Evolutionary conservation across 2,329 filamentous ascomycete species (phyloP).

Genomic region (Pyrenophora teres): DNA sequence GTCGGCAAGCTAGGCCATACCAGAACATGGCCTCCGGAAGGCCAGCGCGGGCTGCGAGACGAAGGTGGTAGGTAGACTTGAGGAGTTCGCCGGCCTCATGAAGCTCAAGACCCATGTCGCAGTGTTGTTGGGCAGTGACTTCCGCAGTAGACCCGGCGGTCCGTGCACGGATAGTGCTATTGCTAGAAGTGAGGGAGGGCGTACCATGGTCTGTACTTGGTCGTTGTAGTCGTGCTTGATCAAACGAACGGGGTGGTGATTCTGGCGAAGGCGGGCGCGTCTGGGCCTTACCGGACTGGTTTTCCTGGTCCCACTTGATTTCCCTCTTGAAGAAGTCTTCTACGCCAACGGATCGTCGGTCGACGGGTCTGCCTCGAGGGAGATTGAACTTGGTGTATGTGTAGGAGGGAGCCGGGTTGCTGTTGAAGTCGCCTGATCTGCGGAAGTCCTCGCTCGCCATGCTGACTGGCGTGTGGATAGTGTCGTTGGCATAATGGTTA

Average conservation of each 20-base stretch:
- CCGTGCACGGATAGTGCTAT: conserved; percentile 53
- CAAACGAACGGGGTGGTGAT: conserved; percentile 47
- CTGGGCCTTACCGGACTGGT: conserved; percentile 41
- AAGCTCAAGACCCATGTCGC: conserved; percentile 85
- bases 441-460: conserved; percentile 72
- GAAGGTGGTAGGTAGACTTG: conserved; percentile 94
- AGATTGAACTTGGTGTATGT: conserved; percentile 84
- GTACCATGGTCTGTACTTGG: conserved; percentile 25
- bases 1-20: conserved; percentile 90
- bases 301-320: conserved; percentile 65
- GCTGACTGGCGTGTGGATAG: conserved; percentile 70
- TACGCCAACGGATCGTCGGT: conserved; percentile 58
- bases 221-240: conserved; percentile 28
- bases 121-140: conserved; percentile 83
- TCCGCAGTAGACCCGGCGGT: conserved; percentile 57
- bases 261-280: conserved; percentile 46
- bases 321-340: conserved; percentile 52
- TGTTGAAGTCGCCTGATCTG: conserved; percentile 57
- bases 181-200: conserved; percentile 49
- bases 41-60: conserved; percentile 82
- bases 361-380: conserved; percentile 78
- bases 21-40: conserved; percentile 94
- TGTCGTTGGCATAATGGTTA: conserved; percentile 67
- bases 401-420: conserved; percentile 69
- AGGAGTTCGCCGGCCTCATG: conserved; percentile 87